Conservation (phyloP, 192 early-diverging fungal species). For the Spizellomyces punctatus region DNA sequence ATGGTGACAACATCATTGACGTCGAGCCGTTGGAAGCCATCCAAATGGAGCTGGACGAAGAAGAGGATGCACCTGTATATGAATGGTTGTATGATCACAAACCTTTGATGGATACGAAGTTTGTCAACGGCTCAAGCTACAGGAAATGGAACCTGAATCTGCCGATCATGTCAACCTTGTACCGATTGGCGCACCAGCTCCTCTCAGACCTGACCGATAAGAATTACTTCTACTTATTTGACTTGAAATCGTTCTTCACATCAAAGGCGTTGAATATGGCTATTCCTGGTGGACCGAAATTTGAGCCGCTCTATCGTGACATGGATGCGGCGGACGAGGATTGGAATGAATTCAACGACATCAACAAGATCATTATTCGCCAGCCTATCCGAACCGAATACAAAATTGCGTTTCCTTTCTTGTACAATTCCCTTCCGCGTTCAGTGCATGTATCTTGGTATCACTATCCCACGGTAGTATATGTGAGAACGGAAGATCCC, state of each 20-base stretch:
- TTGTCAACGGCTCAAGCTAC: constrained; percentile 89
- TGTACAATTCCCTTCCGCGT: constrained; percentile 96
- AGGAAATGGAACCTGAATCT: constrained; percentile 88
- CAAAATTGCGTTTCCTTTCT: constrained; percentile 96
- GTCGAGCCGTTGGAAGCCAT: constrained; percentile 98
- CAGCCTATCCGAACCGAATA: constrained; percentile 99
- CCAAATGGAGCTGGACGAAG: constrained; percentile 97
- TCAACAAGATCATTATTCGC: constrained; percentile 99
- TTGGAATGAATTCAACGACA: constrained; percentile 99
- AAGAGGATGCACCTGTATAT: constrained; percentile 87
- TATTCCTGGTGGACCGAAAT: constrained; percentile 97
- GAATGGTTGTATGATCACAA: constrained; percentile 99
- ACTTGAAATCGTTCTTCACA: constrained; percentile 93
- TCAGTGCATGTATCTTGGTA: constrained; percentile 91
- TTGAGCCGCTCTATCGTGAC: constrained; percentile 97
- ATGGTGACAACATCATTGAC: constrained; percentile 97
- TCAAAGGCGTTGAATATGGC: constrained; percentile 98
- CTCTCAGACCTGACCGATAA: constrained; percentile 92
- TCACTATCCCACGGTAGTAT: constrained; percentile 89
- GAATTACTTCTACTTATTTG: constrained; percentile 99
- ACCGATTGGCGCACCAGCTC: constrained; percentile 88
- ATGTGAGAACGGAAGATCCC: constrained; percentile 86
- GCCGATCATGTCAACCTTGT: constrained; percentile 93
- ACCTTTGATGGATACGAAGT: constrained; percentile 72
- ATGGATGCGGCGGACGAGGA: constrained; percentile 96